Base-by-base conservation (phyloP, 78 protist species). In the Polysphondylium violaceum region DNA sequence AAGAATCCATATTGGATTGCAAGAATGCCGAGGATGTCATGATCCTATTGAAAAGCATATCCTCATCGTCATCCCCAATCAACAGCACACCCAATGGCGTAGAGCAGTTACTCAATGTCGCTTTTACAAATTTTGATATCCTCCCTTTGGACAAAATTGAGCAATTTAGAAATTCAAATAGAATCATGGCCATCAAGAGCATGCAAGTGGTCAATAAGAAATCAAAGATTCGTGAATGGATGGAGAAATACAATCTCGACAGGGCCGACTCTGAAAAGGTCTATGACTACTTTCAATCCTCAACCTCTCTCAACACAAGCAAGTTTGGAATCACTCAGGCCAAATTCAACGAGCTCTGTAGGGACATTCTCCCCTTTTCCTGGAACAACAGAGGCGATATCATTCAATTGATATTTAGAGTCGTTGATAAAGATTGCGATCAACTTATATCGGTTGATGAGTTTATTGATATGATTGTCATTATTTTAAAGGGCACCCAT, bases 151-250 rank as follows among this genome's bases (percentile, higher is more conserved):
- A 86, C 61, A 86, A 86, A 72, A 72, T 86, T 1, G 87, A 86
- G 27, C 87, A 86, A 53, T 16, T 86, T 12, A 38, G 92, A 67
- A 65, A 59, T 58, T 64, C 92, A 61, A 86, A 75, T 67, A 86
- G 72, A 53, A 55, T 67, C 25, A 74, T 76, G 83, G 86, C 86
- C 21, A 86, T 86, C 31, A 86, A 74, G 51, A 63, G 47, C 29
- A 63, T 85, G 27, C 92, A 78, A 38, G 61, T 85, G 0, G 23
- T 40, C 27, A 85, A 65, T n/a, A 73, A 74, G 12, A 85, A 85
- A 50, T 35, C 55, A n/a, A 85, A 74, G 43, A 69, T 74, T 55
- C 43, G 92, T 27, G 92, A 85, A 21, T 65, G 74, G 74, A 65
- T 29, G 21, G 88, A 78, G 14, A 64, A 65, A 51, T 78, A 78